Evolutionary conservation across 805 yeast species (phyloP), one percentile per base, ranked within the genome.

Genomic region (Saturnispora ahearnii): DNA sequence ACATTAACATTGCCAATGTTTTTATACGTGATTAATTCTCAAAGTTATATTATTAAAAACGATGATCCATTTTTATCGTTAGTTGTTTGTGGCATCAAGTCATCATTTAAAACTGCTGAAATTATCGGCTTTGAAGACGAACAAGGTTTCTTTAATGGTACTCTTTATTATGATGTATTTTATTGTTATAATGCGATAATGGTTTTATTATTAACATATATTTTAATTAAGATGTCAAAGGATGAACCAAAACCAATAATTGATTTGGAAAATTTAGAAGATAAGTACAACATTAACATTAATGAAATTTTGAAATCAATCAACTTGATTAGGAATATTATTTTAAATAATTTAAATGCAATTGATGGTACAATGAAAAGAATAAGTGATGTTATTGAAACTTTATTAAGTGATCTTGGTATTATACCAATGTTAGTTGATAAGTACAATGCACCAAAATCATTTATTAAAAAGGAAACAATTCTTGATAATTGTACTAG

Each of bases 1-100:
- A 65, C 73, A 0, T 55, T 74, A 33, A 68, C 74, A 3, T 57
- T 73, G 36, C 78, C 79, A 3, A 67, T 71, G 58, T 60, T 73
- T 50, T 57, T 73, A 45, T 67, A 70, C 53, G 67, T 71, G 37
- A 69, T 63, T 13, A 63, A 62, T 50, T 59, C 63, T 5, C 71
- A 69, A 18, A 70, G 61, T 38, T 65, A 60, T 47, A 56, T 61
- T 30, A 63, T 70, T 7, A 59, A 59, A n/a, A 66, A 62, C 34
- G 75, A 69, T 52, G 76, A 71, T 52, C 71, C 74, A 2, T 58
- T 74, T n/a, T 53, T 73, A 42, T 58, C 66, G 0, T 62, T 73
- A 9, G 58, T 73, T 28, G 66, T 67, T 13, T 57, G 66, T 28
- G 76, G 77, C 13, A 67, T 73, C 31, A 62, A 66, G 41, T 65